Evolutionary conservation across 108 stramenopile genomes (phyloP).

Genomic region (Nitzschia sp.): DNA sequence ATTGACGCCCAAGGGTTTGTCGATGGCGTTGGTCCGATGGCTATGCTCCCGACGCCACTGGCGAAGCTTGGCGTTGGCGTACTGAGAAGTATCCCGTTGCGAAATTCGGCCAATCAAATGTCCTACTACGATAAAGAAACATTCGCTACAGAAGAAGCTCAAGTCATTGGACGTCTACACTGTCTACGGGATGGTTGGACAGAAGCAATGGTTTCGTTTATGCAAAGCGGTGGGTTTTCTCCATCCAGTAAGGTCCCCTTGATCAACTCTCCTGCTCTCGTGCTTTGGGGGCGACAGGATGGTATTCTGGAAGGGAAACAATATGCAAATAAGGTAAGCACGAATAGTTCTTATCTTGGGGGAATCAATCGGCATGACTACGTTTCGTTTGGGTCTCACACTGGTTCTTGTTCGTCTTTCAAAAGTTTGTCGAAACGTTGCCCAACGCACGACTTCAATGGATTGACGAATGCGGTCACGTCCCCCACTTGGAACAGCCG

Average conservation of each 20-base stretch:
- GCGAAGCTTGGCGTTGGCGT: slow-evolving; percentile 79
- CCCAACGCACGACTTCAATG: slow-evolving; percentile 73
- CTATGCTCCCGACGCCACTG: slow-evolving; percentile 61
- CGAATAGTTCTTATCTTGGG: neutral
- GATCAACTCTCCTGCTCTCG: slow-evolving; percentile 64
- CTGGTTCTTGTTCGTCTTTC: neutral
- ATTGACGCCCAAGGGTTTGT: slow-evolving; percentile 91
- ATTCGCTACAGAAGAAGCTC: slow-evolving; percentile 89
- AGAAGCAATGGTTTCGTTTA: slow-evolving; percentile 77
- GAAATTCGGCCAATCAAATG: slow-evolving; percentile 81
- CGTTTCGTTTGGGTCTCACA: neutral
- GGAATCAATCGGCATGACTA: neutral
- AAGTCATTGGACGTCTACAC: slow-evolving; percentile 83
- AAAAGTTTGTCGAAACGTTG: slow-evolving; percentile 69
- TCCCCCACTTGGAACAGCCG: slow-evolving; percentile 92
- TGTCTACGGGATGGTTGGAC: slow-evolving; percentile 85
- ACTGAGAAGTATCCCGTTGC: slow-evolving; percentile 70
- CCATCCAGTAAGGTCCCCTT: slow-evolving; percentile 71
- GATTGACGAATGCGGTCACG: slow-evolving; percentile 94
- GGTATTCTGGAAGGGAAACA: slow-evolving; percentile 84
- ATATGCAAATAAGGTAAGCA: slow-evolving; percentile 64
- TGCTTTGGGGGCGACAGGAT: slow-evolving; percentile 94
- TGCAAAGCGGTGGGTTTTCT: slow-evolving; percentile 85
- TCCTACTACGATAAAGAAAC: slow-evolving; percentile 70
- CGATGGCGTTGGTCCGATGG: slow-evolving; percentile 89